phyloP scores from a whole-genome alignment of 805 yeast species.

The Cyberlindnera japonica region DNA sequence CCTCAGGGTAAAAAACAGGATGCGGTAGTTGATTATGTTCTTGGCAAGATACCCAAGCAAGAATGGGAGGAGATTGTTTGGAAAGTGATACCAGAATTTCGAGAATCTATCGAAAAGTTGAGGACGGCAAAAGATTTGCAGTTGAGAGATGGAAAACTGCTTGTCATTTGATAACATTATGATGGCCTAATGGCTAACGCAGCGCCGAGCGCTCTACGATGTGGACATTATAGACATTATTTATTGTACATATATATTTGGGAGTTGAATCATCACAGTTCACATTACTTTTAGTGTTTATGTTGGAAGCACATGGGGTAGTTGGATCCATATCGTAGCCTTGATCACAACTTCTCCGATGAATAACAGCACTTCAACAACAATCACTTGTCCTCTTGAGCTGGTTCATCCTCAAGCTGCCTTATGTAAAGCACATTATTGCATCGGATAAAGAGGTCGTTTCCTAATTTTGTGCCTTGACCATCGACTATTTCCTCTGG shows the following conservation, averaged over 20 bases:
- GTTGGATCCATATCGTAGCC: too few species aligned
- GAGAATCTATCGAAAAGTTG: constrained; percentile 32
- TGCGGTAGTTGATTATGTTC: constrained; percentile 56
- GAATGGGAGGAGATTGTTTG: constrained; percentile 43
- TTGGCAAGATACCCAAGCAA: constrained; percentile 42
- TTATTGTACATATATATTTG: not conserved
- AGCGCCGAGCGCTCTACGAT: too few species aligned
- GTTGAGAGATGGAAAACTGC: constrained; percentile 2
- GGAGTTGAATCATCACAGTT: not conserved
- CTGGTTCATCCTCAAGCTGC: constrained; percentile 16
- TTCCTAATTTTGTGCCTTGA: constrained; percentile 49
- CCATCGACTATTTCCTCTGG: constrained; percentile 51
- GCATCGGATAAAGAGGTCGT: constrained; percentile 84
- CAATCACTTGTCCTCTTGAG: not conserved
- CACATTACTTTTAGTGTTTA: not conserved
- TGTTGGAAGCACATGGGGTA: too few species aligned
- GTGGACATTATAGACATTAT: not conserved
- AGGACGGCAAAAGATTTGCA: constrained; percentile 1
- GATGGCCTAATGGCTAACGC: too few species aligned
- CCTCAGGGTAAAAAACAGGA: constrained; percentile 38
- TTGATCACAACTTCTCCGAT: too few species aligned
- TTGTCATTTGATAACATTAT: not conserved
- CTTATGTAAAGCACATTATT: constrained; percentile 69
- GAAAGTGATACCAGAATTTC: constrained; percentile 40
- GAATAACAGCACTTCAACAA: not conserved